Evolutionary conservation across 805 yeast species (phyloP).

Genomic region (Cyberlindnera sargentensis): DNA sequence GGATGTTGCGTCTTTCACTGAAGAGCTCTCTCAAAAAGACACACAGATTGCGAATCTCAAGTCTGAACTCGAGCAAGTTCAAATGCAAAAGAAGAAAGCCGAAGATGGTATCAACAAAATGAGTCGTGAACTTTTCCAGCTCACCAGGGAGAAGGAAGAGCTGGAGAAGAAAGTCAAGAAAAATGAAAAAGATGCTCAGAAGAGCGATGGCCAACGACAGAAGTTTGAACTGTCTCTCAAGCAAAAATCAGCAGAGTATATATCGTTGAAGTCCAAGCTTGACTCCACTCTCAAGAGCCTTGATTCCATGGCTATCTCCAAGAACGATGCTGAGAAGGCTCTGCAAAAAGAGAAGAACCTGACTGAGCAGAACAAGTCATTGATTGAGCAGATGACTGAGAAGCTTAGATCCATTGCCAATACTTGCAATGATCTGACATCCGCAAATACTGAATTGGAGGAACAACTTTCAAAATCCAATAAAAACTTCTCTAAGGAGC

Average conservation of each 20-base stretch:
- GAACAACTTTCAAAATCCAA: slow-evolving; percentile 8
- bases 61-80: slow-evolving; percentile 21
- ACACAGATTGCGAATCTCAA: slow-evolving; percentile 21
- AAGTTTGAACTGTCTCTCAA: slow-evolving; percentile 13
- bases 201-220: slow-evolving; percentile 20
- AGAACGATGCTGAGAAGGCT: slow-evolving; percentile 15
- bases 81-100: slow-evolving; percentile 47
- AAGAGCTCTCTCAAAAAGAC: slow-evolving; percentile 12
- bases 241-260: slow-evolving; percentile 12
- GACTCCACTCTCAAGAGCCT: not conserved
- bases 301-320: slow-evolving; percentile 2
- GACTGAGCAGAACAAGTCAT: slow-evolving; percentile 25
- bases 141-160: slow-evolving; percentile 53
- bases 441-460: slow-evolving; percentile 19
- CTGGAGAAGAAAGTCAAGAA: slow-evolving; percentile 37
- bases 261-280: slow-evolving; percentile 9
- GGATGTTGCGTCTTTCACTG: slow-evolving; percentile 15
- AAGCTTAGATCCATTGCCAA: slow-evolving; percentile 38
- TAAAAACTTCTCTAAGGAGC: slow-evolving; percentile 9
- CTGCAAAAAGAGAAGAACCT: slow-evolving; percentile 3
- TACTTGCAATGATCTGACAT: slow-evolving; percentile 23
- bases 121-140: slow-evolving; percentile 71
- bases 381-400: slow-evolving; percentile 37
- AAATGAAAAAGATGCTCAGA: slow-evolving; percentile 26
- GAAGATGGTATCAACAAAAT: slow-evolving; percentile 88